A percentile compares a stretch with the other conserved stretches of the same genome.
Evolutionary conservation across 2,329 filamentous ascomycete species (phyloP).

Genomic region (Colletotrichum magnum): DNA sequence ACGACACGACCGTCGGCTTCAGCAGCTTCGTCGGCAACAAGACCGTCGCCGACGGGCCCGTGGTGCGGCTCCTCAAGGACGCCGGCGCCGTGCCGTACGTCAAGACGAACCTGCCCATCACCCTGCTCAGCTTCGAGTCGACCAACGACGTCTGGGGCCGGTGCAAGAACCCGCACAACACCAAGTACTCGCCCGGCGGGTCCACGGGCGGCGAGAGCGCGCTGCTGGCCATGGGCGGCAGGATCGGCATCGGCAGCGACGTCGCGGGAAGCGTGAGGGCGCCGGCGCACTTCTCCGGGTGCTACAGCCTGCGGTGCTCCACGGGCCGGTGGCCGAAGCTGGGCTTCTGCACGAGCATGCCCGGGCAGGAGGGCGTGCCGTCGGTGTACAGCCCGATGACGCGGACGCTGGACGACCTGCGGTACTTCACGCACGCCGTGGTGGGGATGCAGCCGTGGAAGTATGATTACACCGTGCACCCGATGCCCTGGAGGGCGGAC

Average conservation of each 20-base stretch:
- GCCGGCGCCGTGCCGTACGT: constrained; percentile 92
- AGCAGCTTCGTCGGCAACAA: constrained; percentile 80
- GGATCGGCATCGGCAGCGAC: constrained; percentile 92
- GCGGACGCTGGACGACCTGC: constrained; percentile 84
- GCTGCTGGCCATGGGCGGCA: constrained; percentile 83
- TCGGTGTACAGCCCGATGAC: constrained; percentile 95
- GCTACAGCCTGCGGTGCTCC: constrained; percentile 88
- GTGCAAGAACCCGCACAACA: constrained; percentile 85
- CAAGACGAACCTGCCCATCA: constrained; percentile 92
- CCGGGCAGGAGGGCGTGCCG: constrained; percentile 90
- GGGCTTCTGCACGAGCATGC: constrained; percentile 89
- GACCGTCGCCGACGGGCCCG: constrained; percentile 75
- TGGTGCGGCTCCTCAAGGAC: constrained; percentile 85
- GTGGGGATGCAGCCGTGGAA: constrained; percentile 89
- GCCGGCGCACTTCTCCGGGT: constrained; percentile 90
- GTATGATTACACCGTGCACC: constrained; percentile 89
- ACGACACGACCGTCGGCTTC: constrained; percentile 87
- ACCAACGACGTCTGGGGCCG: constrained; percentile 85
- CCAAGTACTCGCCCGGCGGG: constrained; percentile 88
- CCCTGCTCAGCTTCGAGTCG: constrained; percentile 88
- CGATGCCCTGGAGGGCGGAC: constrained; percentile 81
- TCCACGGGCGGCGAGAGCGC: constrained; percentile 90
- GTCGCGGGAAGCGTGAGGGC: constrained; percentile 90
- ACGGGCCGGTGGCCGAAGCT: constrained; percentile 92
- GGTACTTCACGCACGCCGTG: constrained; percentile 85